Percentiles rank a stretch among this genome's conserved stretches.
These are phyloP conservation scores for Camptophora hylomeconis DNA, from an alignment of 2,329 filamentous ascomycete species.

Conservation along the genomic window DNA sequence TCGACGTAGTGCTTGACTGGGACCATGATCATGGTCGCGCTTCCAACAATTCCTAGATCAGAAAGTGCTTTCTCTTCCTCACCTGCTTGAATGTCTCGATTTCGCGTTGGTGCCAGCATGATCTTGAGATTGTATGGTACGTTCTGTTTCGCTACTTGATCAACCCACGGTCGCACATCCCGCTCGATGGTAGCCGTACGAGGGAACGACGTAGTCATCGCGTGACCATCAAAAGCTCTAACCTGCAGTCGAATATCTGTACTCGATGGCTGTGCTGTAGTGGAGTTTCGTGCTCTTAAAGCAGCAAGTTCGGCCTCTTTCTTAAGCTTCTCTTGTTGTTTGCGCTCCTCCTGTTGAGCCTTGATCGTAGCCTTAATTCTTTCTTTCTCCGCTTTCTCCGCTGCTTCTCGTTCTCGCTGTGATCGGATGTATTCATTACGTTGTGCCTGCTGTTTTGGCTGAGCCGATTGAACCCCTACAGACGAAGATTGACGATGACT, in stretches of 20 bases:
- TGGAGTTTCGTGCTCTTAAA: slow-evolving; percentile 9
- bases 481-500: too few species aligned
- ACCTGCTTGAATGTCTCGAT: slow-evolving; percentile 55
- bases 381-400: slow-evolving; percentile 54
- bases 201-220: slow-evolving; percentile 59
- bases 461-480: too few species aligned
- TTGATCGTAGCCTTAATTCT: slow-evolving; percentile 64
- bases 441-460: slow-evolving; percentile 15
- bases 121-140: slow-evolving; percentile 73
- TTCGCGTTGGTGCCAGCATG: slow-evolving; percentile 65
- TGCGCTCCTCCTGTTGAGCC: slow-evolving; percentile 59
- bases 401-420: slow-evolving; percentile 48
- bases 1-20: slow-evolving; percentile 51
- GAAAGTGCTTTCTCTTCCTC: slow-evolving; percentile 60
- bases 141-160: slow-evolving; percentile 44
- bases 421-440: slow-evolving; percentile 20
- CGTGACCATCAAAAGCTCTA: slow-evolving; percentile 71
- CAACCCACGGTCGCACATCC: slow-evolving; percentile 67
- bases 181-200: slow-evolving; percentile 47
- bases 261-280: slow-evolving; percentile 12
- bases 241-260: slow-evolving; percentile 55
- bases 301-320: slow-evolving; percentile 20
- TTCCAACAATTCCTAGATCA: slow-evolving; percentile 62
- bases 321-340: slow-evolving; percentile 39
- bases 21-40: slow-evolving; percentile 69